These are phyloP conservation scores for Penicillium robsamsonii DNA, from an alignment of 495 filamentous ascomycete species.

Conservation along the genomic window DNA sequence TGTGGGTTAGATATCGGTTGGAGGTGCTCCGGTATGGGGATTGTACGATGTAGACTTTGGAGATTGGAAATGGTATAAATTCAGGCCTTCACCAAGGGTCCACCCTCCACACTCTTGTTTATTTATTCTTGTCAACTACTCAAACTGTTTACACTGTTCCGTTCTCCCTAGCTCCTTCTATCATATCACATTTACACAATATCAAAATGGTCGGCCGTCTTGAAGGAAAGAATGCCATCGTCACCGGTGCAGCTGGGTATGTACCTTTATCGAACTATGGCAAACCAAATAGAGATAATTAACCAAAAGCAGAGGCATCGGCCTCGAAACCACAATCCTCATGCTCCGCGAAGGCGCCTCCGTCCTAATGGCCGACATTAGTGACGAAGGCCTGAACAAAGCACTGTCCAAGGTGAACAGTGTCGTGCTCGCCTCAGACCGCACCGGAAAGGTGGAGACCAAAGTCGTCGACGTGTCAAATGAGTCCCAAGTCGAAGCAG, in stretches of 20 bases:
- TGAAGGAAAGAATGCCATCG: constrained; percentile 11
- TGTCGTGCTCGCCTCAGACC: constrained; percentile 57
- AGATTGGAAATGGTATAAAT: not conserved
- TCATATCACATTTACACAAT: not conserved
- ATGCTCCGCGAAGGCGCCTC: constrained; percentile 86
- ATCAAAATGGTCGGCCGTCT: constrained; percentile 12
- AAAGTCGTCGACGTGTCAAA: constrained; percentile 61
- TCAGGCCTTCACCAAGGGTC: not conserved
- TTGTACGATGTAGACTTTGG: not conserved
- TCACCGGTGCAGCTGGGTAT: constrained; percentile 11
- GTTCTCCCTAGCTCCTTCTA: not conserved
- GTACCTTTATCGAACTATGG: not conserved
- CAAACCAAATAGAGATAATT: not conserved
- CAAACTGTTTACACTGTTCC: not conserved
- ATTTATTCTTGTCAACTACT: not conserved
- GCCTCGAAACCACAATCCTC: constrained; percentile 87
- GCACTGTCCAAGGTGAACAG: constrained; percentile 65
- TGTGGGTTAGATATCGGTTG: not conserved
- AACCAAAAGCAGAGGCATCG: constrained; percentile 82
- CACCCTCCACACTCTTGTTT: not conserved
- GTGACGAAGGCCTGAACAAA: constrained; percentile 64
- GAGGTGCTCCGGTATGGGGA: too few species aligned
- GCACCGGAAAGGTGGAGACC: constrained; percentile 53
- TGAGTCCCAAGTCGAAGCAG: constrained; percentile 68
- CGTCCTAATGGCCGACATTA: constrained; percentile 83